Percentiles rank a stretch among this genome's conserved stretches.
phyloP scores from a whole-genome alignment of 2,329 filamentous ascomycete genomes.

The Colletotrichum sp. region DNA sequence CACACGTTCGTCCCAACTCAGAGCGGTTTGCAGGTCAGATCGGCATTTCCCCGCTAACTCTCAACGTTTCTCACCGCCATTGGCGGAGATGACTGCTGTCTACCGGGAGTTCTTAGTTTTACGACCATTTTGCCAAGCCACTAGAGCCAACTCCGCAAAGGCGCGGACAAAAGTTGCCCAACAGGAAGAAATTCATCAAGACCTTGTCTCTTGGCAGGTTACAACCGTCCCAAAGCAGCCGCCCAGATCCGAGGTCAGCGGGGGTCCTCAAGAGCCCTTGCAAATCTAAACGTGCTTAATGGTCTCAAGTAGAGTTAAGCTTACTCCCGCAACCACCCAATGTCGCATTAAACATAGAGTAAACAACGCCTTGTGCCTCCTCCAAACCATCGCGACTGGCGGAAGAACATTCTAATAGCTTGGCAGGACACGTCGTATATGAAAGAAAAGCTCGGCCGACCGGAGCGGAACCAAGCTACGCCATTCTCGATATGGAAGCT shows the following conservation, averaged over 20 bases:
- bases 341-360: not conserved
- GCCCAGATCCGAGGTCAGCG: not conserved
- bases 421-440: not conserved
- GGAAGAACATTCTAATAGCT: conserved; percentile 6
- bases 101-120: not conserved
- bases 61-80: not conserved
- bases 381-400: conserved; percentile 1
- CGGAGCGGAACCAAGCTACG: not conserved
- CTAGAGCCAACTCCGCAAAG: not conserved
- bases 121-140: conserved; percentile 3
- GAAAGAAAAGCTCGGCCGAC: conserved; percentile 6
- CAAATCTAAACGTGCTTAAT: not conserved
- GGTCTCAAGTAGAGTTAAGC: conserved; percentile 9
- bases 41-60: not conserved
- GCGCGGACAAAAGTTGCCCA: not conserved
- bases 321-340: not conserved
- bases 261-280: not conserved
- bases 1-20: not conserved
- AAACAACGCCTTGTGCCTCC: not conserved
- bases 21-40: not conserved
- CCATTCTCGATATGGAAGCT: not conserved
- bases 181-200: not conserved
- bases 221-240: not conserved
- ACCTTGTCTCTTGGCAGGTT: not conserved
- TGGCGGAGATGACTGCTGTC: not conserved